Conservation (phyloP, 345 rosid species). For the Clausena lansium region DNA sequence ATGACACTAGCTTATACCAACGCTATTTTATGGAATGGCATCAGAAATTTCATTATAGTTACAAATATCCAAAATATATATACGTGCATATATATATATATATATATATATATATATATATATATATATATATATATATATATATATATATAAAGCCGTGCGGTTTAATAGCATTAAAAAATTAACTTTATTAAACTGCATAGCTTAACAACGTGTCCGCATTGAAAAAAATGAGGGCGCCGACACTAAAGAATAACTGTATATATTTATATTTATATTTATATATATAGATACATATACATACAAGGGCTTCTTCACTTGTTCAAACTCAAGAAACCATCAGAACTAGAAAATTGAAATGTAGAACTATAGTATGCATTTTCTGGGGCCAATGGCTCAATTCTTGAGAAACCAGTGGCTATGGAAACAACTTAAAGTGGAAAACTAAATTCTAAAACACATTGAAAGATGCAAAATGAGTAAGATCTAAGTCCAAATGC, state of each 20-base stretch:
- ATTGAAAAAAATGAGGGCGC: too few relatives aligned
- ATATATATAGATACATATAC: too few relatives aligned
- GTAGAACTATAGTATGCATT: not conserved
- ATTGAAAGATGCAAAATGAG: not conserved
- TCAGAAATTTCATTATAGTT: not conserved
- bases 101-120: too few relatives aligned
- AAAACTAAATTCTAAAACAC: not conserved
- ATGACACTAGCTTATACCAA: not conserved
- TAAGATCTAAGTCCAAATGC: constrained; percentile 2
- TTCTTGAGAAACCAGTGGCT: not conserved
- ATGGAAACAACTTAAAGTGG: not conserved
- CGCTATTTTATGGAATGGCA: not conserved
- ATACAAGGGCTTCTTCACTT: not conserved
- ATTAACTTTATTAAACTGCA: too few relatives aligned
- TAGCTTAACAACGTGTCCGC: too few relatives aligned
- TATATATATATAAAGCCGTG: too few relatives aligned
- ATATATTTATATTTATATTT: too few relatives aligned
- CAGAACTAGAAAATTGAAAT: not conserved
- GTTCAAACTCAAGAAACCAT: not conserved
- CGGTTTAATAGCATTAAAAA: too few relatives aligned
- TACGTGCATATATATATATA: too few relatives aligned
- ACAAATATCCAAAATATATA: not conserved
- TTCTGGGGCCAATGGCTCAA: not conserved
- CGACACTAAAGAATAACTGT: too few relatives aligned
- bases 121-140: too few relatives aligned